Evolutionary conservation across 2,329 filamentous ascomycete species (phyloP).

Genomic region (Monosporascus sp.): DNA sequence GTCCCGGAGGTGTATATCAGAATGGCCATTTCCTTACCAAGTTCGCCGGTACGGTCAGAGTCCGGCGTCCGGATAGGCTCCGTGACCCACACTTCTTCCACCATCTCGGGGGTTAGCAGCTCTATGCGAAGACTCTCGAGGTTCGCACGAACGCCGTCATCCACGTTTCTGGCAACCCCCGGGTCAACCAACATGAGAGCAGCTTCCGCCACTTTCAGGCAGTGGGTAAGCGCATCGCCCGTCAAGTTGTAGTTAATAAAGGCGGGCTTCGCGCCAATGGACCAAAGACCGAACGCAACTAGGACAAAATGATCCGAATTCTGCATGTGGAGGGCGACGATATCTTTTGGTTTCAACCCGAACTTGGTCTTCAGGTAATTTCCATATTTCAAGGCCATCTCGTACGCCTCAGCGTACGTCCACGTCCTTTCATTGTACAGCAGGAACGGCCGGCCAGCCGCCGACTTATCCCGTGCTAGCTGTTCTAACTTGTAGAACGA

Average conservation of each 20-base stretch:
- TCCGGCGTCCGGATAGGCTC: constrained; percentile 55
- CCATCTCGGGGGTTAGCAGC: constrained; percentile 54
- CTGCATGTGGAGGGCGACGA: constrained; percentile 76
- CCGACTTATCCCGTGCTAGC: constrained; percentile 47
- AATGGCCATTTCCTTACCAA: constrained; percentile 55
- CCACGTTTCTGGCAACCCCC: constrained; percentile 49
- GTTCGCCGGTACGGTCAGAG: constrained; percentile 45
- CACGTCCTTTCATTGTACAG: constrained; percentile 64
- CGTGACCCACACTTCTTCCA: constrained; percentile 48
- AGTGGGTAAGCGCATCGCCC: constrained; percentile 68
- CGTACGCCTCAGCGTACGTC: constrained; percentile 74
- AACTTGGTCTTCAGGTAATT: constrained; percentile 65
- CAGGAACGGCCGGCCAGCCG: constrained; percentile 54
- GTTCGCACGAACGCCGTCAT: constrained; percentile 50
- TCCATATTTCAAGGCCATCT: constrained; percentile 66
- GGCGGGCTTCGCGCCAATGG: constrained; percentile 75
- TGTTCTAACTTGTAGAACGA: constrained; percentile 73
- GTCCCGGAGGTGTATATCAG: constrained; percentile 86
- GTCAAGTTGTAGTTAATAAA: constrained; percentile 86
- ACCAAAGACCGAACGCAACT: constrained; percentile 73
- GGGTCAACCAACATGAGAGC: constrained; percentile 67
- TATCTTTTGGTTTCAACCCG: constrained; percentile 62
- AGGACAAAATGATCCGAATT: constrained; percentile 78
- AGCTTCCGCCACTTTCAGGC: constrained; percentile 62
- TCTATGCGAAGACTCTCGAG: constrained; percentile 53